phyloP scores from a whole-genome alignment of 2,329 filamentous ascomycete species.

The Coleophoma crateriformis region DNA sequence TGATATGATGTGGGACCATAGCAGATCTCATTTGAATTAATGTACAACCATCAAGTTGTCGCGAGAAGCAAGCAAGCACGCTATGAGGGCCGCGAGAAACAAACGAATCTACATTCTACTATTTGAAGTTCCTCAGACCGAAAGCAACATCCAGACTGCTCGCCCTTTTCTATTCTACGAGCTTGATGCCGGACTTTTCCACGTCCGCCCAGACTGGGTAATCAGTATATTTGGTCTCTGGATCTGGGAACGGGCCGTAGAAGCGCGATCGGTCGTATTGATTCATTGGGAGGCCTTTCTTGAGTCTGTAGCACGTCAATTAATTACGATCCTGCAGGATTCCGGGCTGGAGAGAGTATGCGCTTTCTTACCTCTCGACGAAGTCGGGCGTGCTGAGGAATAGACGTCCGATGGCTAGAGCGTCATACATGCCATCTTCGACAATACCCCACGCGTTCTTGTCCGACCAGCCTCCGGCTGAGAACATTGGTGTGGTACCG shows the following conservation, averaged over 20 bases:
- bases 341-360: neutral
- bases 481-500: constrained; percentile 46
- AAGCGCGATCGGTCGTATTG: constrained; percentile 38
- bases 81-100: too few relatives aligned
- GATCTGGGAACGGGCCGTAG: constrained; percentile 34
- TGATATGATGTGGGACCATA: too few relatives aligned
- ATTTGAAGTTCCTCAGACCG: too few relatives aligned
- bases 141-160: too few relatives aligned
- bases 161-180: neutral
- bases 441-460: constrained; percentile 43
- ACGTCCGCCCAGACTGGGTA: constrained; percentile 24
- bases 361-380: constrained; percentile 24
- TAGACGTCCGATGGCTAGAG: constrained; percentile 38
- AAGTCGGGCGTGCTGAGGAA: constrained; percentile 45
- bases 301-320: constrained; percentile 24
- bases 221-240: constrained; percentile 29
- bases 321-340: neutral
- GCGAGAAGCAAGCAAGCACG: too few relatives aligned
- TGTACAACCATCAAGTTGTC: too few relatives aligned
- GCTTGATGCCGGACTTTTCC: constrained; percentile 6
- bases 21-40: too few relatives aligned
- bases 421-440: constrained; percentile 41
- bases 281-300: constrained; percentile 31
- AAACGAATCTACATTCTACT: too few relatives aligned
- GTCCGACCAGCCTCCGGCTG: constrained; percentile 48